These are phyloP conservation scores for Penicillium pancosmium DNA, from an alignment of 495 filamentous ascomycete species.

Conservation along the genomic window DNA sequence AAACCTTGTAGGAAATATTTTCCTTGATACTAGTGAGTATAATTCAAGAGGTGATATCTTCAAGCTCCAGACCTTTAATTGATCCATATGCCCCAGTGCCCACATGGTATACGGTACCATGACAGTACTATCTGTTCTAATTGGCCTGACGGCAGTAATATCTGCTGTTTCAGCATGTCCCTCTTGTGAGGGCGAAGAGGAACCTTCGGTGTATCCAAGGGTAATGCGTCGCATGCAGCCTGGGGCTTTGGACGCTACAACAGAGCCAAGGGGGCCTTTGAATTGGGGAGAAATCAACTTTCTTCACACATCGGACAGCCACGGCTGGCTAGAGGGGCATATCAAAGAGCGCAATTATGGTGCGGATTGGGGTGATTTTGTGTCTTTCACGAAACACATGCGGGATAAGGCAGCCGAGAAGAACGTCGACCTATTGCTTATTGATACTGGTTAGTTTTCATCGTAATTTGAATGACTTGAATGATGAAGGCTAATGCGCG, in stretches of 20 bases:
- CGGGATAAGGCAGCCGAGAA: conserved; percentile 34
- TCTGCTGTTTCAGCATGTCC: conserved; percentile 10
- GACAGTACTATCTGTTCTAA: neutral
- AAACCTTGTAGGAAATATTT: too few species aligned
- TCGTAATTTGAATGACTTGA: neutral
- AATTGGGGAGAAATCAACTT: conserved; percentile 52
- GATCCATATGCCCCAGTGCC: neutral
- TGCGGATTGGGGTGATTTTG: conserved; percentile 47
- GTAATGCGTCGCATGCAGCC: conserved; percentile 20
- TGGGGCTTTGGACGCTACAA: conserved; percentile 41
- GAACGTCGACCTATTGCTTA: conserved; percentile 39
- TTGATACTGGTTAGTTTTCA: conserved; percentile 37
- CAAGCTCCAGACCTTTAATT: neutral
- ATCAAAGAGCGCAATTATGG: conserved; percentile 47
- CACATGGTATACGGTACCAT: neutral
- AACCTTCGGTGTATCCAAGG: conserved; percentile 7
- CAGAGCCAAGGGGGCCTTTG: conserved; percentile 36
- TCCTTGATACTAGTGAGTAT: neutral
- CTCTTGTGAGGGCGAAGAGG: conserved; percentile 8
- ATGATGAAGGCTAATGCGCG: neutral
- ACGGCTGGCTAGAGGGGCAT: conserved; percentile 52
- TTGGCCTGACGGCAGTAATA: conserved; percentile 5
- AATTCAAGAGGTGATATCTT: too few species aligned
- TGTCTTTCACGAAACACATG: conserved; percentile 40
- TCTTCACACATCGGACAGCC: conserved; percentile 49